Percentiles rank a stretch among this genome's conserved stretches.
These are phyloP conservation scores for Eragrostis nindensis DNA, from an alignment of 176 grass and related monocot genomes.

Conservation along the genomic window DNA sequence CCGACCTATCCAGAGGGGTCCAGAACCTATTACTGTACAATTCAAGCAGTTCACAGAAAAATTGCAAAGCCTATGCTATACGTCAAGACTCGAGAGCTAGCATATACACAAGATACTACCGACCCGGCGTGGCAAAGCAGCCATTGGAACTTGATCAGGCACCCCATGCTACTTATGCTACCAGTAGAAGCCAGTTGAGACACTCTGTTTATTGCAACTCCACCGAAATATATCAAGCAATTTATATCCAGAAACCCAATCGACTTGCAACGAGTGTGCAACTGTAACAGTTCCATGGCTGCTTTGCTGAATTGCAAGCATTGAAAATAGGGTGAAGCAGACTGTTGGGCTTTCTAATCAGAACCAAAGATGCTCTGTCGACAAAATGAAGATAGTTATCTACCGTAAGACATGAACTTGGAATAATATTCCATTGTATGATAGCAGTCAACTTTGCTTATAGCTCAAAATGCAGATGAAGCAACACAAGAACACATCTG, in stretches of 20 bases:
- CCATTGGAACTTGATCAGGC: constrained; percentile 7
- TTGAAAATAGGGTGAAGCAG: background rate
- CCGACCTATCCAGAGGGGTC: constrained; percentile 23
- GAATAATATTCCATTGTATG: too few relatives aligned
- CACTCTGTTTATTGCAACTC: background rate
- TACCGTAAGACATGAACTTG: background rate
- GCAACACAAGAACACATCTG: background rate
- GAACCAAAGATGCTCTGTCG: background rate
- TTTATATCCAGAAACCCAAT: background rate
- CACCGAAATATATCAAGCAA: background rate
- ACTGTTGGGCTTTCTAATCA: background rate
- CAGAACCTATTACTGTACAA: constrained; percentile 8
- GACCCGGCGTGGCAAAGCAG: background rate
- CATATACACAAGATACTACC: constrained; percentile 32
- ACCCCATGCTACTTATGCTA: constrained; percentile 3
- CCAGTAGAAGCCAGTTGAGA: background rate
- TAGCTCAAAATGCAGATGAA: constrained; percentile 6
- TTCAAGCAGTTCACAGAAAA: constrained; percentile 2
- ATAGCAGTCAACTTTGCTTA: background rate
- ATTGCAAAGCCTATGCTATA: background rate
- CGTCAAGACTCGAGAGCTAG: constrained; percentile 1
- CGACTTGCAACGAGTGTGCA: constrained; percentile 8
- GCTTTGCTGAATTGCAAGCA: background rate
- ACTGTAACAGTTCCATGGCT: background rate
- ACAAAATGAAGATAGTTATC: background rate